Evolutionary conservation across 2,329 filamentous ascomycete species (phyloP), one percentile per base, ranked within the genome.

Genomic region (Myriosclerotinia scirpicola): DNA sequence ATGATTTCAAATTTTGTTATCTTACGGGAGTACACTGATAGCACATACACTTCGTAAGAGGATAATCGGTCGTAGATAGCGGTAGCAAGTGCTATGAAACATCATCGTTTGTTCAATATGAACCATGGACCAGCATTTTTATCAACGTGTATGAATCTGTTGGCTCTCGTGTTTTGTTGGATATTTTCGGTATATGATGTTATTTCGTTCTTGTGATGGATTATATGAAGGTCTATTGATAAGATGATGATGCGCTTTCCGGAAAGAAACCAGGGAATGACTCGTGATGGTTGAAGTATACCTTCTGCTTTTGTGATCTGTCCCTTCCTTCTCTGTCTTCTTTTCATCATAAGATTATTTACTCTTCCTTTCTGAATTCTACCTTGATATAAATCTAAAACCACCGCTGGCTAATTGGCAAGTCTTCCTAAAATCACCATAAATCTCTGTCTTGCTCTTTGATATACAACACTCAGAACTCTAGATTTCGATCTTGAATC

Each of bases 231-330:
- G 4, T 14, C 14, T 36, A 38, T 56, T 12, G 17, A 20, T 34
- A 7, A 17, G 6, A 30, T 20, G 26, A 26, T 40, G 48, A 26
- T 58, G 30, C 1, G 14, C 1, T 50, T n/a, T 50, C 58, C 50
- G 20, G 1, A 1, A 17, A 64, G 1, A 56, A n/a, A n/a, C 12
- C 3, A 42, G 30, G n/a, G 22, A 0, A 46, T 20, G 14, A 9
- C 20, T 22, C 15, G 5, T 44, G 36, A 6, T 22, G 12, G 26
- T 34, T 46, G n/a, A 48, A 20, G 26, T 26, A 9, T 36, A 15
- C 54, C 42, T 67, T 74, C 74, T 17, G 64, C 15, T 36, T 26
- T 60, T 14, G 22, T 54, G 12, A 53, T 54, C 22, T 15, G 48
- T 17, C 44, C 54, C 38, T 66, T 42, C 64, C 38, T 34, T 38